Evolutionary conservation across 495 filamentous ascomycete species (phyloP), one percentile per base, ranked within the genome.

Genomic region (Neurospora africana): DNA sequence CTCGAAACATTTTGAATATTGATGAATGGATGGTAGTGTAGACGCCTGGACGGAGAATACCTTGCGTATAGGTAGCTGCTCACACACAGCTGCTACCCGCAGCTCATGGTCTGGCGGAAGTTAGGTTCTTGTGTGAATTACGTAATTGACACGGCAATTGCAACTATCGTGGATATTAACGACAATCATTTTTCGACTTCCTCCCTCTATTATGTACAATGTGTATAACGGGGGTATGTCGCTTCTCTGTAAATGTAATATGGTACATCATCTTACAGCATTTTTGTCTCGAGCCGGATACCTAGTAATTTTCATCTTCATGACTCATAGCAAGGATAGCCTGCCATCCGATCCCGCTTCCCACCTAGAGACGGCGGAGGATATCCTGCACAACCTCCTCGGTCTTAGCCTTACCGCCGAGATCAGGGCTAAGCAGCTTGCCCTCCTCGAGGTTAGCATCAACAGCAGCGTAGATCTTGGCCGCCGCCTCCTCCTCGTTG

Each of bases 321-420:
- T 65, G 27, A 65, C 53, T 65, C 53, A 65, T 65, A 33, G 15
- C 27, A 61, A 30, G 47, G 47, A 61, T 3, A 61, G 27, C 27
- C 6, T 35, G 53, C 15, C 41, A 27, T 47, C 23, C 11, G 39
- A 15, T 67, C 41, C 23, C 3, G 2, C 19, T 19, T 9, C 21
- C 11, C 39, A 17, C 39, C 70, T 90, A 98, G 82, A 98, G 79
- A 77, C 93, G 88, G 84, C 87, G 92, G 74, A 98, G 84, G 36
- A 99, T 90, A 85, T 99, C 96, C 75, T 91, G 86, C 69, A 98
- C 85, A 35, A 98, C 95, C 84, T 98, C 87, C 80, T 93, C 87
- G 19, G 95, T 99, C 68, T 86, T 90, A 61, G 95, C 93, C 76
- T 86, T 92, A 21, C 95, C 95, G 37, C 96, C 95, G 79, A 99